Conservation (phyloP, 345 rosid genomes). For the Eucalyptus sideroxylon region DNA sequence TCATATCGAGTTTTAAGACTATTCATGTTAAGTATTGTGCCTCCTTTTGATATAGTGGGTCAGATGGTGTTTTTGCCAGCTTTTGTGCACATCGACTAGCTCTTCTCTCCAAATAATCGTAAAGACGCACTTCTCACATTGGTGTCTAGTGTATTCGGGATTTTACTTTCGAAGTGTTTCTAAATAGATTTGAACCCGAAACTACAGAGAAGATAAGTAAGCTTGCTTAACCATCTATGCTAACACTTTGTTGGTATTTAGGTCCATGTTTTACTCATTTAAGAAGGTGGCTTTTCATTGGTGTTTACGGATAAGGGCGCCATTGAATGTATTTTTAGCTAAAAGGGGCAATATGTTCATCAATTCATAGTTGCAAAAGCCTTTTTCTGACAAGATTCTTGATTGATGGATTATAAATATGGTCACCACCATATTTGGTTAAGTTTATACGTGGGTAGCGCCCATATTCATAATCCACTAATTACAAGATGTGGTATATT, state of each 20-base stretch:
- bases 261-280: background rate
- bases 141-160: rapidly evolving
- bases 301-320: background rate
- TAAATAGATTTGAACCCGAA: background rate
- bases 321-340: background rate
- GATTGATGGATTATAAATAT: background rate
- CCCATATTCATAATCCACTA: background rate
- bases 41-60: background rate
- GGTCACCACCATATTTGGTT: background rate
- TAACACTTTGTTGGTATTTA: background rate
- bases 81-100: background rate
- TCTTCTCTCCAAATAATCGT: background rate
- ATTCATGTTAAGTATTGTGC: background rate
- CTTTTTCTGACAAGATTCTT: background rate
- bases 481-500: background rate
- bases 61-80: background rate
- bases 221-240: background rate
- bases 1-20: background rate
- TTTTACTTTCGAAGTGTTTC: background rate
- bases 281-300: background rate
- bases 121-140: background rate
- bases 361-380: background rate
- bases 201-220: background rate
- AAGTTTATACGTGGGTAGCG: background rate
- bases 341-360: background rate